A percentile compares a stretch with the other conserved stretches of the same genome.
Conservation (phyloP, 495 filamentous ascomycete species). For the Lophium mytilinum region DNA sequence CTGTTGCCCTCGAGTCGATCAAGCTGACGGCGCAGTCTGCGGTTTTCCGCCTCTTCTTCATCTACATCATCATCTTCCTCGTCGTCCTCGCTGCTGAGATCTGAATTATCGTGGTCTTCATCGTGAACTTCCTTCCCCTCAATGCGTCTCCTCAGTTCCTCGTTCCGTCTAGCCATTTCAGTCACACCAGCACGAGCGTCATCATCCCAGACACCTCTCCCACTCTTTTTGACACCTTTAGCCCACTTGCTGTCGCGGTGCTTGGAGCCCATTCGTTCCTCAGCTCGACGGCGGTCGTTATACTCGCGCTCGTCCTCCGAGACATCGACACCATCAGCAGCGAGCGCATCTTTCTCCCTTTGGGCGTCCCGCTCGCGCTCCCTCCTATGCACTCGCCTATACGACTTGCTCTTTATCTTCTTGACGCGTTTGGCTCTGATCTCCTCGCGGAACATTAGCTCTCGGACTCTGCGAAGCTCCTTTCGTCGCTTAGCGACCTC, state of each 20-base stretch:
- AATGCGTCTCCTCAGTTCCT: constrained; percentile 75
- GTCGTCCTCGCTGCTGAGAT: constrained; percentile 49
- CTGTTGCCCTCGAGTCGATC: constrained; percentile 44
- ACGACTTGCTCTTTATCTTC: constrained; percentile 96
- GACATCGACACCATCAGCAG: constrained; percentile 56
- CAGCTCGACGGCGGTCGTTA: constrained; percentile 70
- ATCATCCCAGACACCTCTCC: constrained; percentile 36
- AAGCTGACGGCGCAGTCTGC: constrained; percentile 50
- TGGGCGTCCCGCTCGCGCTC: constrained; percentile 66
- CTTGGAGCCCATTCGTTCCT: constrained; percentile 80
- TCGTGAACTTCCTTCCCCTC: constrained; percentile 59
- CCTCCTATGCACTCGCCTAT: constrained; percentile 82
- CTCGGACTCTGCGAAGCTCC: constrained; percentile 70
- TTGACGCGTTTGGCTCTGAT: constrained; percentile 83
- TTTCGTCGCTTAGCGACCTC: constrained; percentile 67
- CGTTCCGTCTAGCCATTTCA: constrained; percentile 76
- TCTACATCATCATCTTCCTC: constrained; percentile 49
- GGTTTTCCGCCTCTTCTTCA: constrained; percentile 42
- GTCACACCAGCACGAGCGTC: constrained; percentile 51
- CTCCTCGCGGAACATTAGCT: constrained; percentile 87
- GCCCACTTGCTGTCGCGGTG: constrained; percentile 94
- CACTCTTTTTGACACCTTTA: constrained; percentile 68
- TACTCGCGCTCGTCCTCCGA: constrained; percentile 73
- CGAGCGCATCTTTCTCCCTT: constrained; percentile 59
- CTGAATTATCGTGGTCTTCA: constrained; percentile 40